Percentiles rank a stretch among this genome's conserved stretches.
Conservation (phyloP, 306 rosid species). For the Vicia sativa region DNA sequence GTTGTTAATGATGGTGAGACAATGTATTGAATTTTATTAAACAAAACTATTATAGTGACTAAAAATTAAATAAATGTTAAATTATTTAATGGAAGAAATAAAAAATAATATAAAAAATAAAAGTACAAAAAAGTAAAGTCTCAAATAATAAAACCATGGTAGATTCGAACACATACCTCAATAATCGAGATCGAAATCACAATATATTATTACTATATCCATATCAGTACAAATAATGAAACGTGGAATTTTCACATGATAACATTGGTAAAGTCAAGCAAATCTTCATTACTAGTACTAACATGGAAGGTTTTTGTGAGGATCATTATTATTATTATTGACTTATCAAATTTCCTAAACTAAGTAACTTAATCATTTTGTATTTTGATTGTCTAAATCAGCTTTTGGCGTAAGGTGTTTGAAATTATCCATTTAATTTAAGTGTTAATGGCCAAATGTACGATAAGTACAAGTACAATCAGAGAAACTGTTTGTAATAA, state of each 20-base stretch:
- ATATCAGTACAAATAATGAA: neutral
- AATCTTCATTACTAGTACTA: too few relatives aligned
- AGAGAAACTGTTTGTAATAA: constrained; percentile 11
- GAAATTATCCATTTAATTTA: constrained; percentile 26
- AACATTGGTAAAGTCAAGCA: too few relatives aligned
- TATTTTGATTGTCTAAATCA: constrained; percentile 31
- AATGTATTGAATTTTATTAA: too few relatives aligned
- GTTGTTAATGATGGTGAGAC: too few relatives aligned
- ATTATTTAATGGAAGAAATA: too few relatives aligned
- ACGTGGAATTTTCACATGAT: neutral
- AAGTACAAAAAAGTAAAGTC: too few relatives aligned
- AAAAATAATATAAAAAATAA: too few relatives aligned
- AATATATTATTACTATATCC: neutral
- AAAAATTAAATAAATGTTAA: too few relatives aligned
- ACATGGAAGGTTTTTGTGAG: neutral
- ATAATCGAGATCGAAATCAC: neutral
- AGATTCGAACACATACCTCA: neutral
- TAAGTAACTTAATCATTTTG: neutral
- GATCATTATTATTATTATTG: neutral
- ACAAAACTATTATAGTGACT: too few relatives aligned
- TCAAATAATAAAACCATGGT: too few relatives aligned
- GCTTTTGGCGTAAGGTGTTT: constrained; percentile 25
- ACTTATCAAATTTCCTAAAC: constrained; percentile 16
- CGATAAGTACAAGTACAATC: constrained; percentile 50
- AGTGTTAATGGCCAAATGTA: constrained; percentile 36